Evolutionary conservation across 441 rosid species (phyloP).

Genomic region (Croton setiger): DNA sequence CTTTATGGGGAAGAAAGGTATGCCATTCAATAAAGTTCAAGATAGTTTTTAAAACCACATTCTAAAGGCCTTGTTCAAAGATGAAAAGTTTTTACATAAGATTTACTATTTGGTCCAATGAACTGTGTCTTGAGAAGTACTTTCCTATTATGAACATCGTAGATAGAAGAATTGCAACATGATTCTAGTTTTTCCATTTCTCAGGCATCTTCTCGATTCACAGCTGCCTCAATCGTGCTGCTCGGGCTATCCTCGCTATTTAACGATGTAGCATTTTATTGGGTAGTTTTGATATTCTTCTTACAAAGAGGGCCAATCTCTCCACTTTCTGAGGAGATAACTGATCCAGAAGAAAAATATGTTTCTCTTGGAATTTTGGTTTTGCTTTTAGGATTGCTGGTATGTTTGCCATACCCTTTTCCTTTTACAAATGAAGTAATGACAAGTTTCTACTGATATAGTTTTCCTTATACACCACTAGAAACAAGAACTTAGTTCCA

Average conservation of each 20-base stretch:
- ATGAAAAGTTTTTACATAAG: too few species aligned
- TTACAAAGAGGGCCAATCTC: slow-evolving; percentile 85
- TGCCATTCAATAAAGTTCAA: neutral
- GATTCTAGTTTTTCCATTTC: slow-evolving; percentile 17
- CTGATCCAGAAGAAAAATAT: slow-evolving; percentile 58
- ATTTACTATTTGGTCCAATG: too few species aligned
- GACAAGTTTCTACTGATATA: slow-evolving; percentile 35
- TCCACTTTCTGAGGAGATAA: slow-evolving; percentile 74
- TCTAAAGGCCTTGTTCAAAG: neutral
- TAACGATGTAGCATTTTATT: slow-evolving; percentile 84
- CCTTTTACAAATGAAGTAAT: slow-evolving; percentile 55
- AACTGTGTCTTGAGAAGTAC: too few species aligned
- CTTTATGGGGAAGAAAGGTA: slow-evolving; percentile 99
- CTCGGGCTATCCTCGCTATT: slow-evolving; percentile 75
- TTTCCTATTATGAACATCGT: neutral
- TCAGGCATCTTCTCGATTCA: slow-evolving; percentile 71
- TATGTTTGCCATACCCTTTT: slow-evolving; percentile 83
- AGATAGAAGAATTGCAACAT: neutral
- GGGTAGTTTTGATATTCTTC: slow-evolving; percentile 83
- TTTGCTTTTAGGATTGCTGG: slow-evolving; percentile 66
- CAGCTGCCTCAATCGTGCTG: slow-evolving; percentile 55
- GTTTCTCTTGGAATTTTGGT: slow-evolving; percentile 58
- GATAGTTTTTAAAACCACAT: neutral
- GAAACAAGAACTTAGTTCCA: neutral
- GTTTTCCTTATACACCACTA: neutral